phyloP scores from a whole-genome alignment of 345 rosid genomes.

The Firmiana major region DNA sequence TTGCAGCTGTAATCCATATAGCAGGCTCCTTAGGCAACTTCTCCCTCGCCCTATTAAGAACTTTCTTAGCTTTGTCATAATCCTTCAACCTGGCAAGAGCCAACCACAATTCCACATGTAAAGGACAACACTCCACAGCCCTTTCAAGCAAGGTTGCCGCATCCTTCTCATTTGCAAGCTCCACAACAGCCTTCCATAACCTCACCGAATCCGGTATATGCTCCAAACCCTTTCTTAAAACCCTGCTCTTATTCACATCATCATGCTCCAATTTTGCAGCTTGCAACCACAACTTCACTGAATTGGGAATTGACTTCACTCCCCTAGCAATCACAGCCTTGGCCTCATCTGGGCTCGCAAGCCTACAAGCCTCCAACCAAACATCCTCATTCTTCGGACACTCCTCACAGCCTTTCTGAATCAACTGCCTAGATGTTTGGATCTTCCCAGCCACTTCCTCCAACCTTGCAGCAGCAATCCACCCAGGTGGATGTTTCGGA shows the following conservation, averaged over 20 bases:
- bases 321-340: slow-evolving; percentile 88
- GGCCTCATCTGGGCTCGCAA: slow-evolving; percentile 83
- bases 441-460: slow-evolving; percentile 98
- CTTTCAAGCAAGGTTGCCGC: slow-evolving; percentile 74
- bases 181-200: slow-evolving; percentile 91
- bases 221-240: slow-evolving; percentile 80
- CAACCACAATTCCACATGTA: slow-evolving; percentile 85
- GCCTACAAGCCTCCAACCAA: slow-evolving; percentile 91
- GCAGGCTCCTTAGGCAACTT: slow-evolving; percentile 80
- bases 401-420: slow-evolving; percentile 87
- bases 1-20: slow-evolving; percentile 91
- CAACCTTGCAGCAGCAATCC: slow-evolving; percentile 95
- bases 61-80: no score
- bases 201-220: slow-evolving; percentile 83
- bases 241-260: slow-evolving; percentile 65
- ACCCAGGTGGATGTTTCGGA: slow-evolving; percentile 88
- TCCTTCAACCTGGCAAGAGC: slow-evolving; percentile 70
- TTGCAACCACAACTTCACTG: slow-evolving; percentile 86
- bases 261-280: slow-evolving; percentile 86
- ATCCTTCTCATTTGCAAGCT: slow-evolving; percentile 69
- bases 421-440: slow-evolving; percentile 70
- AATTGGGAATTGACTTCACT: slow-evolving; percentile 76
- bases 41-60: no score
- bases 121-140: slow-evolving; percentile 94
- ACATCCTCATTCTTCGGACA: slow-evolving; percentile 90